Evolutionary conservation across 1,139 yeast species (phyloP).

Genomic region (Geotrichum carabidarum): DNA sequence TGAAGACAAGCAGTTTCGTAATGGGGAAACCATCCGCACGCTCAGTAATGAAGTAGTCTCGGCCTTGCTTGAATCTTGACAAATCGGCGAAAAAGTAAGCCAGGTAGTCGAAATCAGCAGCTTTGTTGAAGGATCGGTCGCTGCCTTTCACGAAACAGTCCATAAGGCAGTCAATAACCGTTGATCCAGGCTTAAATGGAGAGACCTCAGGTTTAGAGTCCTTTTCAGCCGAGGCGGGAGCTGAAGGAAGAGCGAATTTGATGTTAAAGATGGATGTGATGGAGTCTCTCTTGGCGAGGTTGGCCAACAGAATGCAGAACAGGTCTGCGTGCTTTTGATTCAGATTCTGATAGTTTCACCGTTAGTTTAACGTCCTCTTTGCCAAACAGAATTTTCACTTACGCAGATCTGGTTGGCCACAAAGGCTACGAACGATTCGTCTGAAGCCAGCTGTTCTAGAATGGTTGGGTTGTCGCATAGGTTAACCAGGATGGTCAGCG

Average conservation of each 20-base stretch:
- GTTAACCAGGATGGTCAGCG: constrained; percentile 77
- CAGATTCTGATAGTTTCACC: constrained; percentile 36
- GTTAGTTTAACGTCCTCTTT: constrained; percentile 5
- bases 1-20: constrained; percentile 73
- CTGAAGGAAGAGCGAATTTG: constrained; percentile 27
- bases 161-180: constrained; percentile 74
- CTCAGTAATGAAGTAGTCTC: constrained; percentile 63
- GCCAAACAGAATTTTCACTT: neutral
- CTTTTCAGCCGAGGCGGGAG: constrained; percentile 18
- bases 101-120: constrained; percentile 75
- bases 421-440: constrained; percentile 53
- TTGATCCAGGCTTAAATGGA: constrained; percentile 36
- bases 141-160: constrained; percentile 87
- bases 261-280: constrained; percentile 55
- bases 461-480: constrained; percentile 64
- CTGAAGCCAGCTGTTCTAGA: constrained; percentile 60
- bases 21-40: constrained; percentile 80
- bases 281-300: constrained; percentile 71
- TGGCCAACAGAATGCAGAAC: constrained; percentile 77
- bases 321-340: constrained; percentile 69
- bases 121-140: constrained; percentile 63
- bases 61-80: constrained; percentile 65
- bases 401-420: constrained; percentile 49
- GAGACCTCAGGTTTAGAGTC: constrained; percentile 7
- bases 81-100: constrained; percentile 87